Evolutionary conservation across 2,329 filamentous ascomycete genomes (phyloP), one percentile per base, ranked within the genome.

Genomic region (Hymenoscyphus fructigenus): DNA sequence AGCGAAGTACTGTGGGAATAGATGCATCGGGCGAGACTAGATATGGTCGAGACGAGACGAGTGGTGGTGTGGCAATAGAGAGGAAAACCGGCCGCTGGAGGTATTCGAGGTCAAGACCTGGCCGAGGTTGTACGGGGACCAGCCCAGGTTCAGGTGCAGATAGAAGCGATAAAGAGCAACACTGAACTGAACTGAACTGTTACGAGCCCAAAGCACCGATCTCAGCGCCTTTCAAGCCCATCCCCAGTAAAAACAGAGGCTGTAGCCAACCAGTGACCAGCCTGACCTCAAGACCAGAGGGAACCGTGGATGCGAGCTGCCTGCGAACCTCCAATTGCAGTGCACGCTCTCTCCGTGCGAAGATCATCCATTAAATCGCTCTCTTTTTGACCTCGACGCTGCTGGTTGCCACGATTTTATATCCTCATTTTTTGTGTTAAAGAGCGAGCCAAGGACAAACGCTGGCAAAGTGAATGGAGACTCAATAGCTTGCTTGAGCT

Each of bases 401-500:
- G 55, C 26, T 41, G 57, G 17, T 64, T 50, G 44, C 44, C 20
- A 23, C n/a, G 44, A 50, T n/a, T 47, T 50, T 50, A 50, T 50
- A 50, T 50, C 44, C 7, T 50, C 44, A 50, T 23, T 26, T 50
- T 50, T 23, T 23, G n/a, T 23, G 9, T 23, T 1, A 50, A 12
- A 20, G 10, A 20, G 44, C n/a, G 44, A 26, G n/a, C 20, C 20
- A 6, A 23, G n/a, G n/a, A 23, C 34, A 36, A 36, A 20, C n/a
- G 10, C n/a, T 4, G 44, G n/a, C 44, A 20, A 20, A 50, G 44
- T 50, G 44, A 50, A 50, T 50, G 44, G 44, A 50, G 44, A 50
- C n/a, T 12, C 44, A n/a, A 9, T 47, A 47, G 9, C n/a, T 23
- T 5, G 9, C n/a, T 23, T 5, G 3, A 50, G n/a, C 44, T 12